phyloP scores from a whole-genome alignment of 1,284 basidiomycete genomes.

The Cutaneotrichosporon cutaneum region DNA sequence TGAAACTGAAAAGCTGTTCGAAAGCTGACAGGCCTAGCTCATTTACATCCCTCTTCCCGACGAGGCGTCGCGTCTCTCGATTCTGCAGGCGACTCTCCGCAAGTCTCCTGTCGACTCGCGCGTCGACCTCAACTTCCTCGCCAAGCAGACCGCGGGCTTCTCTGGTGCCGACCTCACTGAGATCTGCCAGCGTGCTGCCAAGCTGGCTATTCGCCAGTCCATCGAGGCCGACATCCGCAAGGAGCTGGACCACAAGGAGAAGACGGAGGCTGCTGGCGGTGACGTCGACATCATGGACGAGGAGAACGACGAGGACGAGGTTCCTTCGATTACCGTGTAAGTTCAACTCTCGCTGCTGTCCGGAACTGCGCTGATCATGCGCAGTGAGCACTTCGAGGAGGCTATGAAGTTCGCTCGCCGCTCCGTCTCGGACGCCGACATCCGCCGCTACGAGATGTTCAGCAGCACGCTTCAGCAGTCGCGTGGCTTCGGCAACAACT shows the following conservation, averaged over 20 bases:
- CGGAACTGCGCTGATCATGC: slow-evolving; percentile 8
- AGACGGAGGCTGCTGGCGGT: slow-evolving; percentile 73
- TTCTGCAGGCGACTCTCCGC: slow-evolving; percentile 86
- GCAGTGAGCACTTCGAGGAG: slow-evolving; percentile 90
- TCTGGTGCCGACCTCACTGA: slow-evolving; percentile 99
- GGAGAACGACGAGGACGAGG: slow-evolving; percentile 75
- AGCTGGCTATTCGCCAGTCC: slow-evolving; percentile 79
- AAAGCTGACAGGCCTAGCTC: slow-evolving; percentile 58
- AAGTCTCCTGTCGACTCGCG: slow-evolving; percentile 86
- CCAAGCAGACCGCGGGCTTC: slow-evolving; percentile 95
- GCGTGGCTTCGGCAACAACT: slow-evolving; percentile 49
- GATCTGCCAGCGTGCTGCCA: slow-evolving; percentile 96
- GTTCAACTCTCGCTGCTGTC: slow-evolving; percentile 11
- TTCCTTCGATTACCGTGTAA: slow-evolving; percentile 87
- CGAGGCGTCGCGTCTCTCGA: slow-evolving; percentile 84
- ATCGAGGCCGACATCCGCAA: slow-evolving; percentile 89
- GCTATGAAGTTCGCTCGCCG: slow-evolving; percentile 64
- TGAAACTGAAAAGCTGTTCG: slow-evolving; percentile 19
- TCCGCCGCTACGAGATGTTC: slow-evolving; percentile 61
- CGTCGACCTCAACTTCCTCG: slow-evolving; percentile 82
- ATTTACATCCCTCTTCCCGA: slow-evolving; percentile 94
- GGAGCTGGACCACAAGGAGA: slow-evolving; percentile 76
- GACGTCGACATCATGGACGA: slow-evolving; percentile 60
- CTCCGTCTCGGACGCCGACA: slow-evolving; percentile 90
- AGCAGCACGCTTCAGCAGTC: slow-evolving; percentile 51